Conservation (phyloP, 345 rosid genomes). For the Camelina sativa region DNA sequence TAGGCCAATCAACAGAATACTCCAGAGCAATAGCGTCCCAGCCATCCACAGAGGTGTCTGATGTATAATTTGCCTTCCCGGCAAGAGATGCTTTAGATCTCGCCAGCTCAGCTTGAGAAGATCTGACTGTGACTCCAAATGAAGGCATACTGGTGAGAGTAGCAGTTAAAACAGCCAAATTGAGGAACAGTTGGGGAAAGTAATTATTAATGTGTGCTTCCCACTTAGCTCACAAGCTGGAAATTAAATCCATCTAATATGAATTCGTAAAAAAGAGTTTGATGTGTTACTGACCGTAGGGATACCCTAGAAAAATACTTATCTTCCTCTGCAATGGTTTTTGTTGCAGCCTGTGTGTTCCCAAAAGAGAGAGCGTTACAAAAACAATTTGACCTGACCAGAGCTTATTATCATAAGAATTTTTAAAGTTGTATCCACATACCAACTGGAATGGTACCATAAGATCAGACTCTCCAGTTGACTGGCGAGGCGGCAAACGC, state of each 20-base stretch:
- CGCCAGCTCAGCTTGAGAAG: constrained; percentile 64
- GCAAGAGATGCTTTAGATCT: constrained; percentile 56
- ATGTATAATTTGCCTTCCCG: constrained; percentile 54
- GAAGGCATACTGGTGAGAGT: constrained; percentile 72
- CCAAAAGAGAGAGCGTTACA: constrained; percentile 30
- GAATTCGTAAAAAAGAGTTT: not conserved
- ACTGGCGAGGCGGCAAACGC: constrained; percentile 97
- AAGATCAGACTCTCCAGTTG: constrained; percentile 97
- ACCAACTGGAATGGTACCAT: constrained; percentile 96
- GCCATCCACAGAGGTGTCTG: constrained; percentile 73
- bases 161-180: constrained; percentile 26
- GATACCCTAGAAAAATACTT: constrained; percentile 83
- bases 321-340: constrained; percentile 92
- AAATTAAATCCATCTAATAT: constrained; percentile 6
- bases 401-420: constrained; percentile 2
- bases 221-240: constrained; percentile 15
- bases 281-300: constrained; percentile 62
- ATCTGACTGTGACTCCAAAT: constrained; percentile 73
- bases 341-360: constrained; percentile 83
- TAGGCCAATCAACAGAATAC: constrained; percentile 95
- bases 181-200: constrained; percentile 23
- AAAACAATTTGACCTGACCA: not conserved
- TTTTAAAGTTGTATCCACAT: constrained; percentile 41
- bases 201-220: constrained; percentile 26
- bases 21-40: constrained; percentile 96